Base-by-base conservation (phyloP, 1,139 yeast species). In the Candida tropicalis region DNA sequence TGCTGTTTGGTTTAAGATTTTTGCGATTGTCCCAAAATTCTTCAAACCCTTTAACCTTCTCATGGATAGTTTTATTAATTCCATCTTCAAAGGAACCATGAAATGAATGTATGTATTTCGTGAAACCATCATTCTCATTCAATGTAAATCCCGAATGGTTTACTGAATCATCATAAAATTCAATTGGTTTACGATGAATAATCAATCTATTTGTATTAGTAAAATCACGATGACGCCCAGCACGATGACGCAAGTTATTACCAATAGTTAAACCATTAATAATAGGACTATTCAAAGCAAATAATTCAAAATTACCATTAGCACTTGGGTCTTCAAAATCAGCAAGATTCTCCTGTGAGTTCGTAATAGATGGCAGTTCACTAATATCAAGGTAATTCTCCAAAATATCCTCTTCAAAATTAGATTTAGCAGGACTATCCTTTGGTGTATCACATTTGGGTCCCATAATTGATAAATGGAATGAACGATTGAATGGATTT, bases 191-290 rank as follows among this genome's bases (percentile, higher is more conserved):
- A 25, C 64, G 45, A 45, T 57, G 60, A 27, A 62, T 59, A 24
- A 59, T 59, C 22, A 53, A 35, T 27, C 60, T 51, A 32, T 51
- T 58, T 1, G 43, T 11, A 16, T 44, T 44, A 3, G 32, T 25
- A 13, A 45, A 41, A 9, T 34, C 28, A 3, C 28, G 11, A n/a
- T 37, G 33, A 27, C 45, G 35, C 10, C 33, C 13, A 8, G 41
- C 33, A 31, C 68, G 50, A 38, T 62, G 66, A 11, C 61, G 47
- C 23, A 62, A 44, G 45, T 59, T 63, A 13, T 57, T 55, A 0
- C 75, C 75, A 15, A 69, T 53, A 1, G 71, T 70, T 16, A 70
- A 52, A 0, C 75, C 75, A 47, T 66, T 69, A 11, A 70, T 64
- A 8, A 70, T 48, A 1, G 75, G 75, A 24, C 73, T 66, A 40